phyloP scores from a whole-genome alignment of 306 rosid species.

The Castanopsis chinensis region DNA sequence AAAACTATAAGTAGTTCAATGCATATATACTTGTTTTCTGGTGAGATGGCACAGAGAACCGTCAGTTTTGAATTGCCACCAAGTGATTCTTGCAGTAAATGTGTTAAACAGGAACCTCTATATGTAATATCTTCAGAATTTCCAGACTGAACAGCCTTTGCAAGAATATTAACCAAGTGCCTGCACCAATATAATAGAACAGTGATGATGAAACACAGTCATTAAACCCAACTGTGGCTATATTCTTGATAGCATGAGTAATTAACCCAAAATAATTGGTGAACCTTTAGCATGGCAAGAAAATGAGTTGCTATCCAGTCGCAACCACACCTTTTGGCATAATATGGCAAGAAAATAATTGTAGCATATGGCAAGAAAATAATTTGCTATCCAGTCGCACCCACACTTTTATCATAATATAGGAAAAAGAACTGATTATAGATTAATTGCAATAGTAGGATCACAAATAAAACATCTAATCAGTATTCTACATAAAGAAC shows the following conservation, averaged over 20 bases:
- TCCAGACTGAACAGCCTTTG: constrained; percentile 46
- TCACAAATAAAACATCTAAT: neutral
- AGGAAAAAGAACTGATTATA: neutral
- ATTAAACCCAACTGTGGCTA: constrained; percentile 8
- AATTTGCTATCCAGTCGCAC: neutral
- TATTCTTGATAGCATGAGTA: neutral
- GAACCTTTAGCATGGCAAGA: neutral
- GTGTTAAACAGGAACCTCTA: constrained; percentile 69
- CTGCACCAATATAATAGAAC: constrained; percentile 48
- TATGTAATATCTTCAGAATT: constrained; percentile 46
- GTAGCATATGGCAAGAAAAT: neutral
- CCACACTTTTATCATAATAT: neutral
- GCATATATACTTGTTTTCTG: constrained; percentile 63
- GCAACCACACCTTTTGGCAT: neutral
- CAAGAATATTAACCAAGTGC: constrained; percentile 63
- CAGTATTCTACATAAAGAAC: neutral
- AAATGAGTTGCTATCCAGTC: neutral
- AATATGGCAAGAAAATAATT: neutral
- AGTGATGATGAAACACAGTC: constrained; percentile 10
- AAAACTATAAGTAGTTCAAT: constrained; percentile 2
- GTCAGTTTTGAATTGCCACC: constrained; percentile 94
- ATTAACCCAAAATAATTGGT: constrained; percentile 1
- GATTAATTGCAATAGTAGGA: neutral
- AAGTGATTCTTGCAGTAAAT: constrained; percentile 65
- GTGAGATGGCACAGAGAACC: constrained; percentile 71